Conservation (phyloP, 73 alveolate species). For the Tetrahymena thermophila region DNA sequence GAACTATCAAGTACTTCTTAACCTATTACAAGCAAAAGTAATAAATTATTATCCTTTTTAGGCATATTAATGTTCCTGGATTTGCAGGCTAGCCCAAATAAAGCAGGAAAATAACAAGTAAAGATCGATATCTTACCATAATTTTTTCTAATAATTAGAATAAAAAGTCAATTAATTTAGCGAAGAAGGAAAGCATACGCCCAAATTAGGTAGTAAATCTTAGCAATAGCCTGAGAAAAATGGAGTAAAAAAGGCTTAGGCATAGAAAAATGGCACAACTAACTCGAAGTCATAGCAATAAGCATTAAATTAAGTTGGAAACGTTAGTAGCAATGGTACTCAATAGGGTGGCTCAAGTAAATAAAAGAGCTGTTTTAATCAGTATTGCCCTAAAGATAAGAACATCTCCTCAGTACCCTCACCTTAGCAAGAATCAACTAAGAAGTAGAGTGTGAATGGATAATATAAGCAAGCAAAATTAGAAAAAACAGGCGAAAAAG, state of each 20-base stretch:
- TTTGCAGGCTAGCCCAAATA: background rate
- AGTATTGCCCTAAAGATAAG: background rate
- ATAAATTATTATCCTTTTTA: background rate
- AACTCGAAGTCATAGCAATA: background rate
- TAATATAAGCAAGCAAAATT: background rate
- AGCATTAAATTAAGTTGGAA: background rate
- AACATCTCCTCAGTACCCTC: background rate
- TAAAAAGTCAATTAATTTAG: background rate
- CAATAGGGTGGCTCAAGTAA: background rate
- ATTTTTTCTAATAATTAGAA: background rate
- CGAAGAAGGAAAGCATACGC: background rate
- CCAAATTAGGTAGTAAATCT: background rate
- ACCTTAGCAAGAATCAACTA: background rate
- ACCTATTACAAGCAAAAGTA: background rate
- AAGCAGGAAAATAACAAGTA: background rate
- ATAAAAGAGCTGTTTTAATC: background rate
- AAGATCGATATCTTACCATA: background rate
- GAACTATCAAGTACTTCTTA: background rate
- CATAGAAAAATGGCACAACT: background rate
- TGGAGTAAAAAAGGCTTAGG: background rate
- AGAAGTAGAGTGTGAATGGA: background rate
- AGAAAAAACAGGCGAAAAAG: background rate
- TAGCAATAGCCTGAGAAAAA: background rate
- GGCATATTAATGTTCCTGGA: background rate
- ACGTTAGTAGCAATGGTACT: background rate